These are phyloP conservation scores for Vitis hybrid DNA, from an alignment of 177 flowering plant species.

Conservation along the genomic window DNA sequence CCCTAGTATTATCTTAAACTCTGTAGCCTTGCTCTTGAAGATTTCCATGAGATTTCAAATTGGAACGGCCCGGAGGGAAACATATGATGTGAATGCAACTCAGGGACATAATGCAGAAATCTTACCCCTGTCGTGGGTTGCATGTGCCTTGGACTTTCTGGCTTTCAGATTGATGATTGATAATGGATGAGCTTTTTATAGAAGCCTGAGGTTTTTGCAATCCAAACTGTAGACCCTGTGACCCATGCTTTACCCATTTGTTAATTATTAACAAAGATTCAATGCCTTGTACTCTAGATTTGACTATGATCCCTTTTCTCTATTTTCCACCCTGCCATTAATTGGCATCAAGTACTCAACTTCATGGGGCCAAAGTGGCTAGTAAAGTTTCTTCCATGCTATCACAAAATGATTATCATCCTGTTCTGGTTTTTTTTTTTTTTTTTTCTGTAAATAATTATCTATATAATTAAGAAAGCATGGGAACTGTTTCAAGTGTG, in stretches of 20 bases:
- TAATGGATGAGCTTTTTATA: background rate
- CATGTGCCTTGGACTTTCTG: constrained; percentile 18
- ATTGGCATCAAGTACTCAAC: too few relatives aligned
- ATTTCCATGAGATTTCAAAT: background rate
- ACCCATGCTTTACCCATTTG: background rate
- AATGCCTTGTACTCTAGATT: background rate
- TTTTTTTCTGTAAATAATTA: too few relatives aligned
- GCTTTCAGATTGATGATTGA: constrained; percentile 15
- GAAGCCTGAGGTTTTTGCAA: constrained; percentile 4
- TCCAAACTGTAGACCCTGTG: too few relatives aligned
- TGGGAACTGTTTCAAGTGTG: too few relatives aligned
- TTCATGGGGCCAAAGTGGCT: too few relatives aligned
- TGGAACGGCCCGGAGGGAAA: background rate
- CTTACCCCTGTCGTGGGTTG: constrained; percentile 14
- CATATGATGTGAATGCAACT: constrained; percentile 3
- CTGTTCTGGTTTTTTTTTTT: too few relatives aligned
- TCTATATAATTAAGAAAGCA: too few relatives aligned
- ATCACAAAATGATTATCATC: too few relatives aligned
- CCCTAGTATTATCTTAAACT: too few relatives aligned
- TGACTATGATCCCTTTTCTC: too few relatives aligned
- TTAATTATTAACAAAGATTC: background rate
- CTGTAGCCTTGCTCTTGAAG: background rate
- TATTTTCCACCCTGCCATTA: too few relatives aligned
- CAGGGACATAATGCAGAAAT: background rate
- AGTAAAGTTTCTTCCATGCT: too few relatives aligned